Evolutionary conservation across 1,284 basidiomycete species (phyloP), one percentile per base, ranked within the genome.

Genomic region (Athelia sp.): DNA sequence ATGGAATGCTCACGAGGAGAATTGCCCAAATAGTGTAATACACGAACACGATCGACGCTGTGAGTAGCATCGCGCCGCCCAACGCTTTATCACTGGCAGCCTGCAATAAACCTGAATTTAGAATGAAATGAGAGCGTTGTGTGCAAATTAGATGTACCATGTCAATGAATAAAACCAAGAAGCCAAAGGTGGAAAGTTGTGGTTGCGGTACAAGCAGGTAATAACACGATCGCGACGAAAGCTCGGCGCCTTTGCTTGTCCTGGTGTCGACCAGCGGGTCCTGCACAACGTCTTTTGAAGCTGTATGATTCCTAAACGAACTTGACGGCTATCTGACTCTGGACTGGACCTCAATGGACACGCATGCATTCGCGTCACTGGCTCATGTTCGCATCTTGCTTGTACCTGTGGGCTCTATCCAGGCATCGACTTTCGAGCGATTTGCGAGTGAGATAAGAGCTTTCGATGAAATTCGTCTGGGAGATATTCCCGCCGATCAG

Each of bases 11-110:
- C 59, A 94, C 94, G 48, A 94, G 76, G 36, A 97, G 71, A 45
- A 97, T 74, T 8, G 93, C 86, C 93, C 94, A 97, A 38, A 79
- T 77, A 3, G 93, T 94, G 68, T 97, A 98, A 67, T 97, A 97
- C 18, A 79, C 70, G 69, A 96, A 96, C 42, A 91, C 82, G 50
- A 83, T 68, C 3, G 79, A 78, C 24, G 92, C 89, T 54, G 79
- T 75, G 56, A 89, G 71, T 62, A 97, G 81, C 87, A 95, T 90
- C 23, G 72, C 61, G 45, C 85, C 81, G 50, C 93, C 93, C 18
- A 93, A 71, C 43, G 78, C 69, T 71, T 89, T 93, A 68, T 96
- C 93, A 54, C 84, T 90, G 51, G 80, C 65, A 26, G 81, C 85
- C 93, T 95, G 58, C 4, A 4, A 15, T 4, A 17, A 10, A 22